Base-by-base conservation (phyloP, 352 stramenopile genomes). In the Globisporangium okanoganense region DNA sequence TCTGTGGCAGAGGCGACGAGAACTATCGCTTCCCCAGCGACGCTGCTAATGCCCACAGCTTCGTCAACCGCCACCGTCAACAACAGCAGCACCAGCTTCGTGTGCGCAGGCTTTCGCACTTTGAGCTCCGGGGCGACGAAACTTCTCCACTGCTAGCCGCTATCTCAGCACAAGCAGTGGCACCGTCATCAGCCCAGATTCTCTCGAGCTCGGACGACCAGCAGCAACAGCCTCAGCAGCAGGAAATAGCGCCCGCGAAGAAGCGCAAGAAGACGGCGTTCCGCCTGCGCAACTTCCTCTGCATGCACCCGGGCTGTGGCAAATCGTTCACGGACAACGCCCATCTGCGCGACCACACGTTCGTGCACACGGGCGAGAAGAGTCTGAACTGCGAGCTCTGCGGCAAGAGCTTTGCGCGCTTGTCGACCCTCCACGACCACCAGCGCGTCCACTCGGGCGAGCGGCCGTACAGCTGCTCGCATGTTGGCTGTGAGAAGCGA, bases 291-390 rank as follows among this genome's bases (percentile, higher is more conserved):
- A 90, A 88, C 43, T 90, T 90, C 27, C 64, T 85, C 20, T 88
- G 79, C 48, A 83, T 83, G 59, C 76, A 90, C 55, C 78, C 78
- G 56, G 73, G 72, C 16, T 90, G 79, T 54, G 78, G 74, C 50
- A 90, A 90, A 62, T 83, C 78, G 24, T 90, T 90, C 58, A 75
- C 76, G 16, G 78, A 88, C 66, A 90, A 82, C 58, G 79, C 79
- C 36, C 78, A 90, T 45, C 64, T 88, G 50, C 66, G 78, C 57
- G 78, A 89, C 59, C 79, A 89, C 65, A 89, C 75, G 33, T 79
- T 87, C 36, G 79, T 89, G n/a, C 79, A 89, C 65, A 87, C 78
- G 35, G 77, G 79, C 52, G 79, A 87, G 61, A 87, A 87, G 75
- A 82, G 73, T 18, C 50, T 87, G 44, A 69, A 67, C 45, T 89